Conservation (phyloP, 1,139 yeast species). For the Petasospora fabianii region DNA sequence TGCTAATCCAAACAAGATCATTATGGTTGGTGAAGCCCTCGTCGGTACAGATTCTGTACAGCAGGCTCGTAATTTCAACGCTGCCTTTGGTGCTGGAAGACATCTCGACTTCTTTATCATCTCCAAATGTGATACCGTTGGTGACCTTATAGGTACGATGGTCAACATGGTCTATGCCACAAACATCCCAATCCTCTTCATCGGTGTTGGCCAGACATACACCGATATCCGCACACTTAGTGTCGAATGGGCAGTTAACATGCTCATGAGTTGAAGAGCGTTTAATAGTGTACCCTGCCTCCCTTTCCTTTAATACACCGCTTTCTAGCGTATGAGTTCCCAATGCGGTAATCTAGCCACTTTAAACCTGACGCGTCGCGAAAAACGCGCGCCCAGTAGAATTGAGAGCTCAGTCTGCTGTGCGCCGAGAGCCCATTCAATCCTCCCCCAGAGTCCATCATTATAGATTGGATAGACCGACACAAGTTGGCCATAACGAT, state of each 20-base stretch:
- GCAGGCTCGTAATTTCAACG: conserved; percentile 90
- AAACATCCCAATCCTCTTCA: conserved; percentile 89
- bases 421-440: too few species aligned
- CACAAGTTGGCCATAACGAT: too few species aligned
- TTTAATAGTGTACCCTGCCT: not conserved
- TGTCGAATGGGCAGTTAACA: conserved; percentile 88
- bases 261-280: conserved; percentile 52
- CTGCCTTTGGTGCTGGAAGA: conserved; percentile 85
- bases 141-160: conserved; percentile 94
- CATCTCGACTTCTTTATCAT: conserved; percentile 86
- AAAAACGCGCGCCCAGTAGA: too few species aligned
- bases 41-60: conserved; percentile 97
- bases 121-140: conserved; percentile 96
- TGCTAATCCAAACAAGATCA: conserved; percentile 92
- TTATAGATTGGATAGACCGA: too few species aligned
- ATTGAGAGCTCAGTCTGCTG: too few species aligned
- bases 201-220: conserved; percentile 96
- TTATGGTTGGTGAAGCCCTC: conserved; percentile 97
- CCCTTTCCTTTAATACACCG: not conserved
- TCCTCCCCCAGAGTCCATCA: too few species aligned
- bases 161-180: conserved; percentile 98
- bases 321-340: too few species aligned
- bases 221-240: conserved; percentile 92
- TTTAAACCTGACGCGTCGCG: too few species aligned
- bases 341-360: too few species aligned